Evolutionary conservation across 1,284 basidiomycete species (phyloP).

Genomic region (Mycosarcoma maydis): DNA sequence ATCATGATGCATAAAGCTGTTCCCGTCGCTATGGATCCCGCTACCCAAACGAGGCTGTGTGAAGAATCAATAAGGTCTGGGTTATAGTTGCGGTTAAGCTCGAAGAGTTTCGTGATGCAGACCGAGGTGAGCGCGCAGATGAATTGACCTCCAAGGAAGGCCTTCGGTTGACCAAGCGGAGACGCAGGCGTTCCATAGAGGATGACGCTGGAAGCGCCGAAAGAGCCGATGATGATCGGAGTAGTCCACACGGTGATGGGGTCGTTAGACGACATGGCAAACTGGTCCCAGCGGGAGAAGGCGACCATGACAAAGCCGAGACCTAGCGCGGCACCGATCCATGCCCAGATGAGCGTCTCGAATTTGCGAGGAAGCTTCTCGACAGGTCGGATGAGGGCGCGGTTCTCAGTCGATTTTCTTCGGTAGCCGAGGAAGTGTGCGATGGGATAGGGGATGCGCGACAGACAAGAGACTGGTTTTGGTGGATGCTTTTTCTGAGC

Average conservation of each 20-base stretch:
- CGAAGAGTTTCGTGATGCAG: constrained; percentile 52
- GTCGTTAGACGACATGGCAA: constrained; percentile 40
- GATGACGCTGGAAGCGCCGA: constrained; percentile 52
- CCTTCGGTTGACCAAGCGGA: constrained; percentile 45
- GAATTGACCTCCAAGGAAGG: constrained; percentile 48
- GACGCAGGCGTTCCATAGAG: constrained; percentile 51
- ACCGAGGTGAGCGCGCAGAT: constrained; percentile 40
- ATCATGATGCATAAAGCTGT: constrained; percentile 46
- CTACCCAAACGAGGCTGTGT: constrained; percentile 48
- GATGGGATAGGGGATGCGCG: constrained; percentile 42
- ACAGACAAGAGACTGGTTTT: constrained; percentile 30
- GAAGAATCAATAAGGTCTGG: constrained; percentile 35
- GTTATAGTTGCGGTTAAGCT: constrained; percentile 41
- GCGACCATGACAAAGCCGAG: constrained; percentile 47
- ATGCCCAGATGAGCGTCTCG: constrained; percentile 51
- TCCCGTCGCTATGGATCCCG: constrained; percentile 38
- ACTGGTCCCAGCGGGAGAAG: constrained; percentile 44
- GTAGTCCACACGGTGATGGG: constrained; percentile 40
- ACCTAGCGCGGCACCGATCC: constrained; percentile 46
- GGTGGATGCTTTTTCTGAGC: constrained; percentile 16
- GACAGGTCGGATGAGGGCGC: constrained; percentile 33
- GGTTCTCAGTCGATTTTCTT: constrained; percentile 12
- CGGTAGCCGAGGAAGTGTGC: constrained; percentile 49
- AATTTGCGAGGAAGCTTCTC: constrained; percentile 40
- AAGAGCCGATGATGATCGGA: constrained; percentile 52